A percentile compares a stretch with the other conserved stretches of the same genome.
Evolutionary conservation across 441 rosid genomes (phyloP).

Genomic region (Euphorbia celastroides): DNA sequence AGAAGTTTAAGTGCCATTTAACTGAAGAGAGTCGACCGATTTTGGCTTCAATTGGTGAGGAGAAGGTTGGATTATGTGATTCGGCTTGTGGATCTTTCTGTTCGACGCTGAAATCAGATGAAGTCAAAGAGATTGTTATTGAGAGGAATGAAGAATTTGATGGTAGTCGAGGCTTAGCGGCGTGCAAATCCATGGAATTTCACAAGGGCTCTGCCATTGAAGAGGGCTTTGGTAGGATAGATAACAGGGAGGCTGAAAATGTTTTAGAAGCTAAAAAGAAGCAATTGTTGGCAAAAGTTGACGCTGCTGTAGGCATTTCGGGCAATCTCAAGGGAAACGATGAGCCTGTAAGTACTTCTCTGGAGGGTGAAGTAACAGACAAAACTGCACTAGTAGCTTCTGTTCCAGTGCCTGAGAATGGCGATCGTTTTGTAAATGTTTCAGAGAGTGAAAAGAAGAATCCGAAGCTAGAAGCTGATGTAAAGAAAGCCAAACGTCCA

Average conservation of each 20-base stretch:
- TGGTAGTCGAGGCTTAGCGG: background rate
- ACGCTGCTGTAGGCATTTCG: slow-evolving; percentile 24
- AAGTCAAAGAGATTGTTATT: background rate
- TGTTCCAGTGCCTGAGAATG: slow-evolving; percentile 27
- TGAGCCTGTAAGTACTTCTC: slow-evolving; percentile 32
- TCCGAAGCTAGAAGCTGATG: slow-evolving; percentile 32
- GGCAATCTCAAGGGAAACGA: slow-evolving; percentile 25
- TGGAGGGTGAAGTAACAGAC: slow-evolving; percentile 56
- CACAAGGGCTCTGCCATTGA: slow-evolving; percentile 9
- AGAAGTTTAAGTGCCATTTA: slow-evolving; percentile 24
- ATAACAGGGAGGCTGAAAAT: slow-evolving; percentile 22
- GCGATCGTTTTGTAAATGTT: slow-evolving; percentile 28
- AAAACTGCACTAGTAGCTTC: slow-evolving; percentile 61
- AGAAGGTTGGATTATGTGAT: slow-evolving; percentile 20
- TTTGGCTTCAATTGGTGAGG: slow-evolving; percentile 16
- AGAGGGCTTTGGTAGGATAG: slow-evolving; percentile 14
- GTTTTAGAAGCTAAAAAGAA: slow-evolving; percentile 54
- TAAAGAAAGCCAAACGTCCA: slow-evolving; percentile 33
- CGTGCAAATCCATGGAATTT: background rate
- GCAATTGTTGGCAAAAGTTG: slow-evolving; percentile 47
- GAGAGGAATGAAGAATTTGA: slow-evolving; percentile 16
- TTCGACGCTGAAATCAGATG: slow-evolving; percentile 2
- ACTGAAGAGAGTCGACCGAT: slow-evolving; percentile 16
- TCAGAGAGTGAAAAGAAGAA: slow-evolving; percentile 27
- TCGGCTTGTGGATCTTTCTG: slow-evolving; percentile 19